Conservation (phyloP, 257 asterid genomes). For the Petrea volubilis region DNA sequence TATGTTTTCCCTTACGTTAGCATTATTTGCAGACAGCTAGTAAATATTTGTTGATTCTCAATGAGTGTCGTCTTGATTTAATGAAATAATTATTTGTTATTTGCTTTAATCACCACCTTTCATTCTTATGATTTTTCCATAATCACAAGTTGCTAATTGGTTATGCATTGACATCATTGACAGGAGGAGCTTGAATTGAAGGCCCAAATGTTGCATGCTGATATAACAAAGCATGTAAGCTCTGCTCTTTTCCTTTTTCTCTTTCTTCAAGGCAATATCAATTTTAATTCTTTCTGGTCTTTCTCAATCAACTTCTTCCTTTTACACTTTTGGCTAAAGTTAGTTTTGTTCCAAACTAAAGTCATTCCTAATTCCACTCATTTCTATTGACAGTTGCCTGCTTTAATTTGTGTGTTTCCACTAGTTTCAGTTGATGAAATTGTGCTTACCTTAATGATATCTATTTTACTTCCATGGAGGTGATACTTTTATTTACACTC, state of each 20-base stretch:
- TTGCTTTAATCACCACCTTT: conserved; percentile 7
- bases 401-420: background rate
- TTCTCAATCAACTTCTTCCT: background rate
- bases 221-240: conserved; percentile 75
- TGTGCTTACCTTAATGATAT: background rate
- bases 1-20: background rate
- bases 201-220: conserved; percentile 73
- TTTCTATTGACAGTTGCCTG: background rate
- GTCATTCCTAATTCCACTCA: background rate
- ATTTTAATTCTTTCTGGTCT: background rate
- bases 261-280: background rate
- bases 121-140: conserved; percentile 4
- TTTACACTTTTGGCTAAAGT: background rate
- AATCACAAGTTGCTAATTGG: conserved; percentile 14
- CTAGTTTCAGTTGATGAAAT: conserved; percentile 6
- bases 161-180: conserved; percentile 23
- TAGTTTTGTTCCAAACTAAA: too few species aligned
- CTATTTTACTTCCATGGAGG: background rate
- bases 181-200: conserved; percentile 76
- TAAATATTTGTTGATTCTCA: background rate
- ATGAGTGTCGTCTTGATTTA: background rate
- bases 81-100: conserved; percentile 17
- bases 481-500: background rate
- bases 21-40: conserved; percentile 2
- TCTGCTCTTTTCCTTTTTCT: background rate